Base-by-base conservation (phyloP, 2,329 filamentous ascomycete genomes). In the Cladosporium halotolerans region DNA sequence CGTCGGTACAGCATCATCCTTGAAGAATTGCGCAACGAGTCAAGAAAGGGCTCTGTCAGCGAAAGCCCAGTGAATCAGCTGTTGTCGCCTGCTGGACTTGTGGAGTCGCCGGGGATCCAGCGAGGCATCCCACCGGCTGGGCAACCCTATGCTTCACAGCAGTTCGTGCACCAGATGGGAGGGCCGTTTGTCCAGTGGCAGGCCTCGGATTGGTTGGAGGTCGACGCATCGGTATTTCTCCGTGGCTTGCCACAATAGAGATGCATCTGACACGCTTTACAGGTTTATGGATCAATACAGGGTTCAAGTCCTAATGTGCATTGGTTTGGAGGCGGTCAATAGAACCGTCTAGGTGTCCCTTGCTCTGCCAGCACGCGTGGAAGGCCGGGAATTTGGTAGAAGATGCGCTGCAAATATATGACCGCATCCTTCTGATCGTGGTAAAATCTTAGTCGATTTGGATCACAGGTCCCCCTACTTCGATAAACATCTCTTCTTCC, bases 1-100 rank as follows among this genome's bases (percentile, higher is more conserved):
- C 69, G 73, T 5, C 68, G 73, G 41, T 77, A 77, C 45, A 72
- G 72, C 33, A 76, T 76, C 47, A 77, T 77, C 39, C 59, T 77
- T 3, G 73, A 75, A 45, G 74, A 76, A 52, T 56, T 76, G 18
- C 63, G 74, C 40, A 61, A 66, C 10, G 74, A 76, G 9, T 51
- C 48, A 10, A n/a, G 31, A n/a, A 51, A 51, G 38, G 48, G 44
- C 11, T 18, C 38, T 1, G 6, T 33, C 2, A 32, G 38, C 4
- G 19, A 51, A 9, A 14, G 43, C 7, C 40, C 40, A 1, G 41
- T 36, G 8, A 13, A 14, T 14, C 36, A 39, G n/a, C n/a, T 13
- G 6, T 6, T 14, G 8, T 39, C 36, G 11, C 16, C 36, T 9
- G 16, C 8, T 19, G 48, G 32, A 8, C 18, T 32, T 14, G 23